Evolutionary conservation across 2,329 filamentous ascomycete genomes (phyloP), one percentile per base, ranked within the genome.

Genomic region (Anthostomella pinea): DNA sequence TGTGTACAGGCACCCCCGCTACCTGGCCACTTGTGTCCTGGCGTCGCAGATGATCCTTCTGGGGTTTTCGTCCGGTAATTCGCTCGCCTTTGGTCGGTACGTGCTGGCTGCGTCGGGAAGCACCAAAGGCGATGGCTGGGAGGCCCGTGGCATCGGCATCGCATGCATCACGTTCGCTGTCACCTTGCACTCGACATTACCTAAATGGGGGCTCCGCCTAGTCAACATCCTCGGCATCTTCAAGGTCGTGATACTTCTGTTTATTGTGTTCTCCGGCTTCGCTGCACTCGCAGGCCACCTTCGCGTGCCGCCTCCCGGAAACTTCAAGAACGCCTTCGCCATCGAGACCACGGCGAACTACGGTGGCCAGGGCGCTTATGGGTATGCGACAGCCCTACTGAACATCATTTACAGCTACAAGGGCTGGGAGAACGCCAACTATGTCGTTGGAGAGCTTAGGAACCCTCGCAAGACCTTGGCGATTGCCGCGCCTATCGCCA

Each of bases 401-500:
- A 72, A 72, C 18, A 73, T 81, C 36, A 65, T 80, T 11, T 79
- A 80, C 61, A 76, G 71, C 10, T 81, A 79, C 62, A 77, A 75
- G 47, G 78, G 78, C 3, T 83, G 77, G 77, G 75, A 79, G 50
- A 80, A 79, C 38, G 76, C 76, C 19, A 80, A 79, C 57, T 80
- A 81, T 41, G 77, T 80, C 2, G 59, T 81, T 3, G 65, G 70
- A 41, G 78, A 83, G 49, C 61, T 81, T n/a, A 74, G 69, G 45
- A 67, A 73, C 27, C 76, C 76, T 0, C 67, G 64, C 19, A 70
- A 68, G 48, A 80, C 77, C 0, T 65, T 80, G 5, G 53, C 67
- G 2, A 62, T 79, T 33, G 77, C 77, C 1, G 77, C 75, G 0
- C 78, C 77, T 0, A 53, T 81, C 0, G 79, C 77, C 2, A 66